phyloP scores from a whole-genome alignment of 2,329 filamentous ascomycete genomes.

The Aspergillus udagawae region DNA sequence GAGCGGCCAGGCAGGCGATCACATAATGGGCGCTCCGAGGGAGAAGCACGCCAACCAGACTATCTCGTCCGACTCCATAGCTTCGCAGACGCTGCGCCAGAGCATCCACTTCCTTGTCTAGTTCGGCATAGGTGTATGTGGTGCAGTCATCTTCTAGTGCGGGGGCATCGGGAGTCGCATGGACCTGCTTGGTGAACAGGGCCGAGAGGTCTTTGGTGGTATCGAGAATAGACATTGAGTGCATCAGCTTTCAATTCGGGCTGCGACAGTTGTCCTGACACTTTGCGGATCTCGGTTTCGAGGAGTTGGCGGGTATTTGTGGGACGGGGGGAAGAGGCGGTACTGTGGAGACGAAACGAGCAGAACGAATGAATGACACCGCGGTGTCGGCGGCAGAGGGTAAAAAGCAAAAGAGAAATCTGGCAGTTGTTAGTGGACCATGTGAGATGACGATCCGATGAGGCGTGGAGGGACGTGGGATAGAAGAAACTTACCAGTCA shows the following conservation, averaged over 20 bases:
- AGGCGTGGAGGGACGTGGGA: not conserved
- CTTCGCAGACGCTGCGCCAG: slow-evolving; percentile 61
- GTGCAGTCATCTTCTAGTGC: slow-evolving; percentile 68
- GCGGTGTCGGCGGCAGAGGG: not conserved
- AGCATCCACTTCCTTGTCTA: slow-evolving; percentile 63
- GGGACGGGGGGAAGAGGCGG: not conserved
- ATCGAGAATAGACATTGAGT: slow-evolving; percentile 63
- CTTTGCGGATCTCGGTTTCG: not conserved
- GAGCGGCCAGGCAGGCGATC: slow-evolving; percentile 71
- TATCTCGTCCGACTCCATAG: slow-evolving; percentile 68
- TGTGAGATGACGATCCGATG: not conserved
- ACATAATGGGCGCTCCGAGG: slow-evolving; percentile 75
- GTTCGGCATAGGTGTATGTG: slow-evolving; percentile 67
- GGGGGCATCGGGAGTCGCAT: slow-evolving; percentile 63
- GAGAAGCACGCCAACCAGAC: slow-evolving; percentile 70
- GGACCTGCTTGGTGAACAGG: slow-evolving; percentile 66
- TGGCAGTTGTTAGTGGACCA: not conserved
- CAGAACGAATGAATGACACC: not conserved
- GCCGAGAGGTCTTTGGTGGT: slow-evolving; percentile 67
- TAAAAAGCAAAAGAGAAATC: not conserved
- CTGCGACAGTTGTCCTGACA: not conserved
- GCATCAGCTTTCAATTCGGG: not conserved
- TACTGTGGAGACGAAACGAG: not conserved
- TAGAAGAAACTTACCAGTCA: not conserved
- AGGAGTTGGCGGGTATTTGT: not conserved